A percentile compares a stretch with the other conserved stretches of the same genome.
Conservation (phyloP, 306 rosid species). For the Cicer judaicum region DNA sequence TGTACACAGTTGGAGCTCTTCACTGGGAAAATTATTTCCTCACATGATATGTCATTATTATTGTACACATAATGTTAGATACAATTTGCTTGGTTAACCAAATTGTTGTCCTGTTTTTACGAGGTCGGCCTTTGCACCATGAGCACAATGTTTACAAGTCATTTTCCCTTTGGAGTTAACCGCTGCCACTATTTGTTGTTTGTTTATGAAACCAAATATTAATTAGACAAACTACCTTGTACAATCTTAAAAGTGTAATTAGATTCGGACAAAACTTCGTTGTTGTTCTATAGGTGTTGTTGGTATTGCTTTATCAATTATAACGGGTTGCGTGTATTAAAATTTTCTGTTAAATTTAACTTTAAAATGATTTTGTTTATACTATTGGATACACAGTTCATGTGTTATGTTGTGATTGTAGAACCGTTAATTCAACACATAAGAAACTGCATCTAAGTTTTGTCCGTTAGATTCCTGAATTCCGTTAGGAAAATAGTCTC, state of each 20-base stretch:
- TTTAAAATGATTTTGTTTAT: too few species aligned
- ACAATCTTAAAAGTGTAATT: background rate
- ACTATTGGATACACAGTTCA: background rate
- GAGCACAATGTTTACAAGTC: slow-evolving; percentile 7
- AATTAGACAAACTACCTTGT: slow-evolving; percentile 17
- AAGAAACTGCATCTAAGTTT: background rate
- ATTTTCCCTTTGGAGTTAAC: background rate
- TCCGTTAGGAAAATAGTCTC: slow-evolving; percentile 4
- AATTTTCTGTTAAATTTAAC: too few species aligned
- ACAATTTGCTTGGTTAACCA: slow-evolving; percentile 8
- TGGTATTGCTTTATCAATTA: background rate
- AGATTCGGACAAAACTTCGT: background rate
- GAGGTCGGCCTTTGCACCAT: background rate
- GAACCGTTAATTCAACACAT: background rate
- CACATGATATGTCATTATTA: slow-evolving; percentile 20
- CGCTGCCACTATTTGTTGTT: background rate
- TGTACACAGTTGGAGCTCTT: slow-evolving; percentile 11
- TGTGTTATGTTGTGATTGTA: background rate
- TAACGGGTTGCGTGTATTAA: background rate
- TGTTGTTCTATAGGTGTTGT: too few species aligned
- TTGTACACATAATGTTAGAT: slow-evolving; percentile 9
- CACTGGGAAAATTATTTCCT: slow-evolving; percentile 29
- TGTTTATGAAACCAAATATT: slow-evolving; percentile 8
- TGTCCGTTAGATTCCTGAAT: slow-evolving; percentile 13
- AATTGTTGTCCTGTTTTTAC: background rate